A percentile compares a stretch with the other conserved stretches of the same genome.
Evolutionary conservation across 345 rosid genomes (phyloP).

Genomic region (Euclidium syriacum): DNA sequence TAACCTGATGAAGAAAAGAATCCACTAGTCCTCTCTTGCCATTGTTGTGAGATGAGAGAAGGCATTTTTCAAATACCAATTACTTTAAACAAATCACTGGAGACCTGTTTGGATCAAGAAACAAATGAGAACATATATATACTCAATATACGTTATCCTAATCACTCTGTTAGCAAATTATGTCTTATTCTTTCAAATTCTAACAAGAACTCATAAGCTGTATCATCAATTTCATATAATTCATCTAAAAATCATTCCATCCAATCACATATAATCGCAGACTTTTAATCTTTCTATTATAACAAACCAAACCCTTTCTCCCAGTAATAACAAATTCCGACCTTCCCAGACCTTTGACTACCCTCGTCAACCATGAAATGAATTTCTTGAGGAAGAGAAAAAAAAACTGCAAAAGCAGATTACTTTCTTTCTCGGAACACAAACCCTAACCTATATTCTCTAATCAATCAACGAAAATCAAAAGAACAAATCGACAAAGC

Average conservation of each 20-base stretch:
- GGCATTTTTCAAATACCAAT: constrained; percentile 47
- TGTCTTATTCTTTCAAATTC: background rate
- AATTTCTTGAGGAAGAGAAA: background rate
- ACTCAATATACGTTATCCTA: background rate
- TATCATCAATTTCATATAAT: background rate
- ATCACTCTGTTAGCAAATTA: background rate
- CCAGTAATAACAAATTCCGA: background rate
- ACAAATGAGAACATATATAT: background rate
- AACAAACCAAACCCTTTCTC: background rate
- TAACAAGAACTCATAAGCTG: background rate
- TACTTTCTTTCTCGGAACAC: background rate
- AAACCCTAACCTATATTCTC: constrained; percentile 12
- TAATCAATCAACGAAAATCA: background rate
- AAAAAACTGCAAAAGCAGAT: background rate
- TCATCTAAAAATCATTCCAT: background rate
- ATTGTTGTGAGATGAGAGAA: constrained; percentile 64
- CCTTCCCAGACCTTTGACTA: background rate
- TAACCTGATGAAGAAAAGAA: constrained; percentile 92
- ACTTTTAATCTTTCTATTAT: background rate
- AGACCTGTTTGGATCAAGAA: constrained; percentile 4
- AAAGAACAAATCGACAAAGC: background rate
- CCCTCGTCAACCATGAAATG: constrained; percentile 2
- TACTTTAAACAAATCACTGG: background rate
- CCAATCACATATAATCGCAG: background rate
- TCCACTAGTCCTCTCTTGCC: constrained; percentile 81